A percentile compares a stretch with the other conserved stretches of the same genome.
Conservation (phyloP, 192 early-diverging fungal genomes). For the Geosiphon pyriformis region DNA sequence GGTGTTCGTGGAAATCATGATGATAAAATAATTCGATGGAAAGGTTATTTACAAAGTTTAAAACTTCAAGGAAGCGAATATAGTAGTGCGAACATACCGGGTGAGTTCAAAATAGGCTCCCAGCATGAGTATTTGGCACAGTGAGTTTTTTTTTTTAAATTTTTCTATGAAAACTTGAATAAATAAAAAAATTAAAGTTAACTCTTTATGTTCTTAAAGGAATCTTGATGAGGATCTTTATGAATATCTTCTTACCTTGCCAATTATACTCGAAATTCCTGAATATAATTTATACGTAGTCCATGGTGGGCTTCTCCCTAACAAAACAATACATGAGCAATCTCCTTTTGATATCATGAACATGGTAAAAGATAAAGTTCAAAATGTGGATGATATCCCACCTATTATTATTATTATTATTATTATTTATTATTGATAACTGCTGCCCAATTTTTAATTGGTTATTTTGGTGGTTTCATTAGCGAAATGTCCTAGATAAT, state of each 20-base stretch:
- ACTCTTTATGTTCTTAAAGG: neutral
- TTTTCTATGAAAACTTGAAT: neutral
- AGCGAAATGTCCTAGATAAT: conserved; percentile 42
- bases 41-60: conserved; percentile 43
- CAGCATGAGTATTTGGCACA: conserved; percentile 33
- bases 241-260: conserved; percentile 29
- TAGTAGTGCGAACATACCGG: conserved; percentile 13
- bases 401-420: too few relatives aligned
- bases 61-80: conserved; percentile 10
- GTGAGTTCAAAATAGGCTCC: conserved; percentile 27
- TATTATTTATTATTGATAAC: too few relatives aligned
- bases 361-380: conserved; percentile 46
- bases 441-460: too few relatives aligned
- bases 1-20: conserved; percentile 74
- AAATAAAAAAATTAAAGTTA: neutral
- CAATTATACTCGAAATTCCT: conserved; percentile 35
- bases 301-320: conserved; percentile 61
- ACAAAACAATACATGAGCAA: conserved; percentile 43
- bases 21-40: conserved; percentile 59
- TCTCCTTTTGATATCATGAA: conserved; percentile 55
- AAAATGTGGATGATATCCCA: too few relatives aligned
- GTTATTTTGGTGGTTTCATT: too few relatives aligned
- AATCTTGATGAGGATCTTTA: conserved; percentile 24
- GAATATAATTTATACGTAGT: conserved; percentile 51
- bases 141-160: conserved; percentile 21